Conservation (phyloP, 208 protist genomes). For the Cochliopodium minus region DNA sequence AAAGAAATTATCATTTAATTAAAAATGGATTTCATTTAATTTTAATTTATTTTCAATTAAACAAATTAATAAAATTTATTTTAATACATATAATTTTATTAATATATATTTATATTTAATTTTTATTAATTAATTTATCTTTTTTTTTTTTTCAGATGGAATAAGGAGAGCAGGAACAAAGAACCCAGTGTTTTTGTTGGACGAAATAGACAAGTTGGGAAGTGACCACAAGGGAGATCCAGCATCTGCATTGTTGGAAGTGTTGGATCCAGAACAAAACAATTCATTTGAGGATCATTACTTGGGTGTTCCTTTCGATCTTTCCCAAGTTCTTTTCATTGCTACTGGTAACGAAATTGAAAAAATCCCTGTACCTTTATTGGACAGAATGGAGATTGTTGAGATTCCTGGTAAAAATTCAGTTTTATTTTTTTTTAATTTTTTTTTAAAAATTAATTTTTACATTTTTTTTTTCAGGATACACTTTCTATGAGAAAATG, state of each 20-base stretch:
- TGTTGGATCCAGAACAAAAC: conserved; percentile 67
- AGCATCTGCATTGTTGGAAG: conserved; percentile 50
- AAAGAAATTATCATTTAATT: conserved; percentile 44
- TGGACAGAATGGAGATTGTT: conserved; percentile 66
- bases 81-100: too few species aligned
- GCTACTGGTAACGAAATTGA: conserved; percentile 55
- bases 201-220: conserved; percentile 65
- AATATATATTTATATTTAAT: too few species aligned
- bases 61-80: too few species aligned
- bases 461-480: conserved; percentile 51
- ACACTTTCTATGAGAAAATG: conserved; percentile 46
- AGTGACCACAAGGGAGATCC: conserved; percentile 37
- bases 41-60: too few species aligned
- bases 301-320: conserved; percentile 54
- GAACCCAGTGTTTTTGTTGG: conserved; percentile 70
- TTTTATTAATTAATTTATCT: too few species aligned
- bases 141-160: too few species aligned
- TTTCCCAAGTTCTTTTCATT: conserved; percentile 58
- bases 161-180: conserved; percentile 24
- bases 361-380: conserved; percentile 49
- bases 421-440: too few species aligned
- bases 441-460: too few species aligned
- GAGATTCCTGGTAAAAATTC: too few species aligned
- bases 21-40: too few species aligned
- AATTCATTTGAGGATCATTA: conserved; percentile 57